Conservation (phyloP, 169 alveolate genomes). For the Plasmodium billcollinsi region DNA sequence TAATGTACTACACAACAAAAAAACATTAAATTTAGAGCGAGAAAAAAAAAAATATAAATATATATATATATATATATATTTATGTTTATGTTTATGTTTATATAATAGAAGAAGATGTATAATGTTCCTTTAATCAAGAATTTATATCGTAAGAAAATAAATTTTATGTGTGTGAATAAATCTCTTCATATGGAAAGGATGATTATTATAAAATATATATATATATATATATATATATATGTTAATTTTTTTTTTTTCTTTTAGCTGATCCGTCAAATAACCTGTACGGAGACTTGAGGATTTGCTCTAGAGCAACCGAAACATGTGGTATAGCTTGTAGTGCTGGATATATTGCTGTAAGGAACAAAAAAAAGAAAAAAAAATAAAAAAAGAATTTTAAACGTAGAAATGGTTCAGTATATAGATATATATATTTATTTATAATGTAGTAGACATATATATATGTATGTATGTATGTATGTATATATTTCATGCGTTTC, state of each 20-base stretch:
- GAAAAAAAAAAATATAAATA: too few species aligned
- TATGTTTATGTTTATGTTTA: too few species aligned
- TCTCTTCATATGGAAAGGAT: neutral
- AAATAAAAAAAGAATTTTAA: neutral
- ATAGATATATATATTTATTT: neutral
- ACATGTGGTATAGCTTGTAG: conserved; percentile 73
- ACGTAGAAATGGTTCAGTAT: neutral
- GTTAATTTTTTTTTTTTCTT: conserved; percentile 1
- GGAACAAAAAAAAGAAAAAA: neutral
- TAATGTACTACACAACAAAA: too few species aligned
- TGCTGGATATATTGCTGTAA: conserved; percentile 63
- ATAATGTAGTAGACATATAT: neutral
- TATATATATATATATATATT: too few species aligned
- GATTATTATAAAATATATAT: neutral
- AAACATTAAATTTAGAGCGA: too few species aligned
- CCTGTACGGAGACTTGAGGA: conserved; percentile 33
- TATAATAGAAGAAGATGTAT: conserved; percentile 14
- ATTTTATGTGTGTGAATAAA: neutral
- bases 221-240: neutral
- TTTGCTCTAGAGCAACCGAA: conserved; percentile 51
- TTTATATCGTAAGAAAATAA: conserved; percentile 48
- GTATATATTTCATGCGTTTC: neutral
- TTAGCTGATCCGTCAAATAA: conserved; percentile 67
- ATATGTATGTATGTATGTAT: too few species aligned
- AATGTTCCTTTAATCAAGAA: conserved; percentile 47